phyloP scores from a whole-genome alignment of 805 yeast species.

The Starmerella kuoi region DNA sequence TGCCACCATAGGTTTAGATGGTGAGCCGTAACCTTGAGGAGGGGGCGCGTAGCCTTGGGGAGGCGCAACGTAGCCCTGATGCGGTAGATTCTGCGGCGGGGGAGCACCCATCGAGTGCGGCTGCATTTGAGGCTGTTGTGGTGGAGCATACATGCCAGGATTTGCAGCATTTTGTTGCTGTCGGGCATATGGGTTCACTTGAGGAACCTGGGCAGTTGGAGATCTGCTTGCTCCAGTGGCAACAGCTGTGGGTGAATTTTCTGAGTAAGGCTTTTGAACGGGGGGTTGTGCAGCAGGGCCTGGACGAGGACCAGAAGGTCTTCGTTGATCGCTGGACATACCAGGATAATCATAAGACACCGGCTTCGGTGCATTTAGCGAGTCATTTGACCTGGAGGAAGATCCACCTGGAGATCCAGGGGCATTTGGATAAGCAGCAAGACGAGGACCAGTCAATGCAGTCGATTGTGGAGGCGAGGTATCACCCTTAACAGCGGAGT shows the following conservation, averaged over 20 bases:
- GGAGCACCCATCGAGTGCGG: not conserved
- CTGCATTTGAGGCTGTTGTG: not conserved
- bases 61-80: too few relatives aligned
- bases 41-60: not conserved
- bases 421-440: slow-evolving; percentile 14
- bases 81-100: not conserved
- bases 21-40: not conserved
- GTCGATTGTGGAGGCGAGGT: slow-evolving; percentile 9
- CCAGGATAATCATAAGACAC: not conserved
- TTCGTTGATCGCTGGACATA: not conserved
- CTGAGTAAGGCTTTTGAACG: not conserved
- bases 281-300: slow-evolving; percentile 2
- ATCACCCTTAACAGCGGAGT: not conserved
- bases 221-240: not conserved
- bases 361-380: slow-evolving; percentile 1
- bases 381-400: not conserved
- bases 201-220: not conserved
- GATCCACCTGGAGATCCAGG: slow-evolving; percentile 12
- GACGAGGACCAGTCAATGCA: slow-evolving; percentile 9
- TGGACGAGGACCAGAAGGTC: slow-evolving; percentile 17
- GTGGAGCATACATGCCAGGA: not conserved
- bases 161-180: not conserved
- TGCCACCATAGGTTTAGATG: not conserved
- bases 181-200: not conserved
- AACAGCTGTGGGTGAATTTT: not conserved